phyloP scores from a whole-genome alignment of 805 yeast genomes.

The Yarrowia sp. region DNA sequence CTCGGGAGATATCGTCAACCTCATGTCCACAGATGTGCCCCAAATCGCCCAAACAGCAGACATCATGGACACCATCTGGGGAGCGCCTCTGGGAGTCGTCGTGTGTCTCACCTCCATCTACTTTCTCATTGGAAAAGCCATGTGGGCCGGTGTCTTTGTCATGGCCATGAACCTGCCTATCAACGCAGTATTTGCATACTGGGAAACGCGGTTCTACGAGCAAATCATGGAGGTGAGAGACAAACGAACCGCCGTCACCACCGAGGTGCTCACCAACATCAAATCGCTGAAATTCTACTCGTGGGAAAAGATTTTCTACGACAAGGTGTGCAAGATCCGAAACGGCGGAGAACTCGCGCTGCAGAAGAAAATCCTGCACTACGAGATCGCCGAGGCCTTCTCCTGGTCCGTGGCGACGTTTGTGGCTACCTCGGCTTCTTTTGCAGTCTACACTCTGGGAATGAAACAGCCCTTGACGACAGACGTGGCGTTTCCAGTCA shows the following conservation, averaged over 20 bases:
- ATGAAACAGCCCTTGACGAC: slow-evolving; percentile 76
- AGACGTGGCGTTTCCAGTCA: slow-evolving; percentile 79
- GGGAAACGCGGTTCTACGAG: slow-evolving; percentile 54
- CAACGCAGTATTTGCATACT: slow-evolving; percentile 70
- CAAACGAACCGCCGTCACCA: slow-evolving; percentile 84
- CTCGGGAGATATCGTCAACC: slow-evolving; percentile 92
- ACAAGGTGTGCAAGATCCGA: slow-evolving; percentile 78
- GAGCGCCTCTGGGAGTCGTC: slow-evolving; percentile 88
- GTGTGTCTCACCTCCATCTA: slow-evolving; percentile 78
- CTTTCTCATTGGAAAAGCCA: slow-evolving; percentile 78
- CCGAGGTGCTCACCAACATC: slow-evolving; percentile 86
- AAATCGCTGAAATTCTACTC: slow-evolving; percentile 92
- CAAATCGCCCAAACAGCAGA: slow-evolving; percentile 84
- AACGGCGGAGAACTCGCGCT: slow-evolving; percentile 84
- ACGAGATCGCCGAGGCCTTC: slow-evolving; percentile 65
- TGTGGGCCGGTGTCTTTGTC: slow-evolving; percentile 90
- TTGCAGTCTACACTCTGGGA: slow-evolving; percentile 74
- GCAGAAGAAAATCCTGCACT: slow-evolving; percentile 73
- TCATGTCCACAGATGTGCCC: slow-evolving; percentile 94
- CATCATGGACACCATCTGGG: slow-evolving; percentile 82
- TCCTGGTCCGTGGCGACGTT: slow-evolving; percentile 89
- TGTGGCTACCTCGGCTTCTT: slow-evolving; percentile 86
- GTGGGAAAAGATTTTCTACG: slow-evolving; percentile 90
- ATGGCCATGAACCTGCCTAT: slow-evolving; percentile 80
- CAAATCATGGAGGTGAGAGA: slow-evolving; percentile 88